A percentile compares a stretch with the other conserved stretches of the same genome.
Evolutionary conservation across 2,329 filamentous ascomycete species (phyloP).

Genomic region (Paraphaeosphaeria sporulosa): DNA sequence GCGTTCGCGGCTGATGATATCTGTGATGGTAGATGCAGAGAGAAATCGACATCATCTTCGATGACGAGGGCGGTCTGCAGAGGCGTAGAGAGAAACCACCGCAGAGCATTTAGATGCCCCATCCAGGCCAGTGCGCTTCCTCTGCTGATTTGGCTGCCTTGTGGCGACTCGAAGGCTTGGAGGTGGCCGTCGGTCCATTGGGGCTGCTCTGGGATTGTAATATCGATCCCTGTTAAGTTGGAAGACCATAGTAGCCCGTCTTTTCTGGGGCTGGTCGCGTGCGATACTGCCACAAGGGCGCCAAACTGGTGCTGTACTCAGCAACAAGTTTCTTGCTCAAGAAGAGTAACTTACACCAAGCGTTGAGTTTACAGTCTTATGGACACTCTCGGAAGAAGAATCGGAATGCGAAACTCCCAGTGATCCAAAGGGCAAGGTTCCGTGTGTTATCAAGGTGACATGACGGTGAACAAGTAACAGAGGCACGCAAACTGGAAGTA

Average conservation of each 20-base stretch:
- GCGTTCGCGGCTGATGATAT: constrained; percentile 1
- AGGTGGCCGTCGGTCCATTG: constrained; percentile 48
- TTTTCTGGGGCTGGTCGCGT: constrained; percentile 42
- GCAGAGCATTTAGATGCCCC: constrained; percentile 50
- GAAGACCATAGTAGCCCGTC: constrained; percentile 47
- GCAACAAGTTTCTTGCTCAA: not conserved
- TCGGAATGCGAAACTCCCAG: not conserved
- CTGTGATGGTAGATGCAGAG: constrained; percentile 43
- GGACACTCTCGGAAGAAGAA: not conserved
- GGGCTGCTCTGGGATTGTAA: constrained; percentile 49
- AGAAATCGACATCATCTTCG: constrained; percentile 53
- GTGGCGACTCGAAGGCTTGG: constrained; percentile 30
- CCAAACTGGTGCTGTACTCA: constrained; percentile 41
- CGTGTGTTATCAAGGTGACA: not conserved
- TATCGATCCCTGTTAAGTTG: constrained; percentile 48
- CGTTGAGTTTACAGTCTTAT: not conserved
- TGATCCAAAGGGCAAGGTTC: not conserved
- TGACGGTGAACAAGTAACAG: not conserved
- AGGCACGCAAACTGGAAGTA: not conserved
- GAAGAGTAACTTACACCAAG: constrained; percentile 1
- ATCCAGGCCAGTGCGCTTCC: constrained; percentile 53
- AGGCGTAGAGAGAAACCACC: constrained; percentile 44
- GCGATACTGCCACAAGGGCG: constrained; percentile 49
- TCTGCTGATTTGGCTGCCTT: constrained; percentile 38
- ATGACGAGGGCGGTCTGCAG: constrained; percentile 46